Percentiles rank a stretch among this genome's conserved stretches.
phyloP scores from a whole-genome alignment of 2,329 filamentous ascomycete genomes.

The Fusarium sp. region DNA sequence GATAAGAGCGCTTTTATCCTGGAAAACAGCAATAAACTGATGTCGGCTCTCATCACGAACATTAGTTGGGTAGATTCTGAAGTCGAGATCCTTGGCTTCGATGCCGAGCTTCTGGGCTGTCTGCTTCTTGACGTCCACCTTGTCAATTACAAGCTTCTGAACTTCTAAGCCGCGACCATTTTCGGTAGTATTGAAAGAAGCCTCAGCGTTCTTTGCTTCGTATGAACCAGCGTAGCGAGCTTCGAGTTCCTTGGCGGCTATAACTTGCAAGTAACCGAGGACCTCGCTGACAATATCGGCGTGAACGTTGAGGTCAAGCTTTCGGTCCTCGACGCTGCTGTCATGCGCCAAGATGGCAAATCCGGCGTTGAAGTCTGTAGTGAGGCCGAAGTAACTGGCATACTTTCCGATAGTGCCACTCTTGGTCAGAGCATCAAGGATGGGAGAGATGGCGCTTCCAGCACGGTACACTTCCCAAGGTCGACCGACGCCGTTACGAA shows the following conservation, averaged over 20 bases:
- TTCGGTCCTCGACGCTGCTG: conserved; percentile 24
- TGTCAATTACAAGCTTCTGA: conserved; percentile 9
- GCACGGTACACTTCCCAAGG: conserved; percentile 51
- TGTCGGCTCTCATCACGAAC: conserved; percentile 28
- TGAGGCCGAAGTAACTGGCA: conserved; percentile 40
- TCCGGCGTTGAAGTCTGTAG: conserved; percentile 37
- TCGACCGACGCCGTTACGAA: conserved; percentile 49
- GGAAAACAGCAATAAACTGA: conserved; percentile 48
- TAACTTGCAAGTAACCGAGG: conserved; percentile 7
- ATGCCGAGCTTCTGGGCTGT: conserved; percentile 38
- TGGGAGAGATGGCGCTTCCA: conserved; percentile 32
- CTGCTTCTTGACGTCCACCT: conserved; percentile 31
- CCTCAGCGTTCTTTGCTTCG: background rate
- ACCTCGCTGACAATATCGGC: conserved; percentile 47
- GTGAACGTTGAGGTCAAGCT: conserved; percentile 49
- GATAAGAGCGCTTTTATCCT: conserved; percentile 44
- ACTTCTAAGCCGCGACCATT: conserved; percentile 45
- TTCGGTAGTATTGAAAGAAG: conserved; percentile 21
- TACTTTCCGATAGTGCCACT: conserved; percentile 44
- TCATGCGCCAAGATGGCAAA: conserved; percentile 51
- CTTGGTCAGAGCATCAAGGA: conserved; percentile 46
- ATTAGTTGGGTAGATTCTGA: conserved; percentile 48
- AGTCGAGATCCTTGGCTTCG: conserved; percentile 40
- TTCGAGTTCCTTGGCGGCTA: conserved; percentile 25
- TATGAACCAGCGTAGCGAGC: conserved; percentile 24